Evolutionary conservation across 768 basidiomycete species (phyloP), one percentile per base, ranked within the genome.

Genomic region (Nidularia sp.): DNA sequence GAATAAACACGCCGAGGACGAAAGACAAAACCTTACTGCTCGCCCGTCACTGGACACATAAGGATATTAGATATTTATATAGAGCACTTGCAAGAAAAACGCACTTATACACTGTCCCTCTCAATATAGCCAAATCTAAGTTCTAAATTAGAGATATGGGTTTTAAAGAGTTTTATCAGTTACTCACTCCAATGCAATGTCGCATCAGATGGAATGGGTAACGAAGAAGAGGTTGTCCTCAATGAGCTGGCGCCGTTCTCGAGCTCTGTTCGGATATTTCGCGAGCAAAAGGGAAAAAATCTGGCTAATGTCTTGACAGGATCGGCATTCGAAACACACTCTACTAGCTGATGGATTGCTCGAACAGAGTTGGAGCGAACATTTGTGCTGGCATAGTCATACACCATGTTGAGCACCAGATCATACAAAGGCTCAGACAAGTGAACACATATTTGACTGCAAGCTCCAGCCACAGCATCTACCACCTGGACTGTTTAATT

Each of bases 331-430:
- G 92, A 87, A 22, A 95, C 80, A 61, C 89, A 90, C 67, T 89
- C 85, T 34, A 94, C 87, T 3, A 97, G 74, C 57, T 91, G 86
- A 59, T 93, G 90, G 29, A 94, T 88, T 2, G 88, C 90, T 51
- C 90, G 83, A 42, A 93, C 89, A 22, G 90, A 88, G 65, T 94
- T 95, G 25, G 90, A 77, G 25, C 91, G 85, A 29, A 90, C 86
- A 55, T 84, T 88, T 10, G 82, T 84, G 59, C 85, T 88, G 12
- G 86, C 85, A 61, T 93, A 93, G 62, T 93, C 85, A 64, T 78
- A 88, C 51, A 94, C 81, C 77, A 93, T 84, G 58, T 90, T 86
- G 45, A 94, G 71, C 3, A 88, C 90, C 55, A 90, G 74, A 60
- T 92, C 88, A 65, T 84, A 93, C 18, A 93, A 72, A 2, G 81